Percentiles rank a stretch among this genome's conserved stretches.
These are phyloP conservation scores for Agaricus blazei DNA, from an alignment of 768 basidiomycete genomes.

Conservation along the genomic window DNA sequence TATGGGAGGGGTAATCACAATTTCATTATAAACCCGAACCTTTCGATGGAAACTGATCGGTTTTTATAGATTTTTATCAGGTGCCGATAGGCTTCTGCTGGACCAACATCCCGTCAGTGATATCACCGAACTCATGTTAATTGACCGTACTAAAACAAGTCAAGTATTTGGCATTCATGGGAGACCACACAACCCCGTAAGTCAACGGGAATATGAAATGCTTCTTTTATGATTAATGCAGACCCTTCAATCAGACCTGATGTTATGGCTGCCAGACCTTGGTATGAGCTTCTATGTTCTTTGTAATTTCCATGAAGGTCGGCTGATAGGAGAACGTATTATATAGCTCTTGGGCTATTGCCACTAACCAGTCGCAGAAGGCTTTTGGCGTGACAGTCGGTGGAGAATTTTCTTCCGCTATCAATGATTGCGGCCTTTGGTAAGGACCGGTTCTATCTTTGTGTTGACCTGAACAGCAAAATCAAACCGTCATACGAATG, in stretches of 20 bases:
- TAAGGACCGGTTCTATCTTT: conserved; percentile 22
- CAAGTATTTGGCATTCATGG: conserved; percentile 42
- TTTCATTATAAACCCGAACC: background rate
- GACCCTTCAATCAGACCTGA: conserved; percentile 25
- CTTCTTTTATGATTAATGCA: conserved; percentile 9
- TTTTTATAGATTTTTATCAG: conserved; percentile 53
- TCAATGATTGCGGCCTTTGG: conserved; percentile 72
- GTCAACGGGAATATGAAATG: conserved; percentile 16
- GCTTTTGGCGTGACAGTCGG: conserved; percentile 76
- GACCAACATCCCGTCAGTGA: conserved; percentile 74
- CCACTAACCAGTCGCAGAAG: conserved; percentile 56
- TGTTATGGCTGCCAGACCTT: conserved; percentile 36
- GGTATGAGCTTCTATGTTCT: conserved; percentile 24
- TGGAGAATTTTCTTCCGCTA: conserved; percentile 80
- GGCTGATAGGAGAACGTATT: conserved; percentile 11
- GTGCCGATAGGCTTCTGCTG: conserved; percentile 70
- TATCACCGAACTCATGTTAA: conserved; percentile 1
- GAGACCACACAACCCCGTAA: conserved; percentile 33
- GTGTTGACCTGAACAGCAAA: background rate
- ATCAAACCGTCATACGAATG: background rate
- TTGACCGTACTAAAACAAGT: conserved; percentile 13
- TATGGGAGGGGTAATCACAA: conserved; percentile 36
- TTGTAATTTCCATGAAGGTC: conserved; percentile 13
- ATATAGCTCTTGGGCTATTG: conserved; percentile 41
- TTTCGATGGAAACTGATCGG: background rate